Evolutionary conservation across 106 monocot species (phyloP).

Genomic region (Cymbidium sinense): DNA sequence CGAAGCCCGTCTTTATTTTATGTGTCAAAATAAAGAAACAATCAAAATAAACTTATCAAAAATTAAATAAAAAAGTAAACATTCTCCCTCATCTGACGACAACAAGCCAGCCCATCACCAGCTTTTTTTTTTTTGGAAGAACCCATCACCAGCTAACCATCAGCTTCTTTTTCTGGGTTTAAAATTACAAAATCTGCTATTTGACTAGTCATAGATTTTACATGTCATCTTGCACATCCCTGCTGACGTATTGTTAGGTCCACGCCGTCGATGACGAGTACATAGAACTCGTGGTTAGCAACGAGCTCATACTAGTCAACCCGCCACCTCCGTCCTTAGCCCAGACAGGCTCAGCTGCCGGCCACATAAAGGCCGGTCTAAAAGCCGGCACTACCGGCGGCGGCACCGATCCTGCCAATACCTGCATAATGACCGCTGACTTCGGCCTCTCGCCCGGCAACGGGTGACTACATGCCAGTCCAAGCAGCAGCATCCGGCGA

Average conservation of each 20-base stretch:
- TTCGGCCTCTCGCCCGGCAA: conserved; percentile 43
- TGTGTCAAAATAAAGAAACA: too few species aligned
- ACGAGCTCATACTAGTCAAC: conserved; percentile 4
- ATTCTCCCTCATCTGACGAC: too few species aligned
- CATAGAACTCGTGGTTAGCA: conserved; percentile 16
- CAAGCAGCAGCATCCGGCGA: conserved; percentile 42
- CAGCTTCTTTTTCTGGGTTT: too few species aligned
- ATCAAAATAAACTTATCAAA: too few species aligned
- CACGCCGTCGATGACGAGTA: conserved; percentile 16
- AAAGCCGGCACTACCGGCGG: conserved; percentile 39
- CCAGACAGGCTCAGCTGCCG: conserved; percentile 10
- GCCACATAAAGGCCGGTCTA: conserved; percentile 56
- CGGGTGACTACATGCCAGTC: conserved; percentile 61
- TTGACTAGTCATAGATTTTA: not conserved
- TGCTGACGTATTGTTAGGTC: not conserved
- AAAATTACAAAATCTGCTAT: too few species aligned
- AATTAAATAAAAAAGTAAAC: too few species aligned
- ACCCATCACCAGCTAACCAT: too few species aligned
- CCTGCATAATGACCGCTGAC: conserved; percentile 33
- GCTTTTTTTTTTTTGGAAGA: too few species aligned
- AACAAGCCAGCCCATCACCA: too few species aligned
- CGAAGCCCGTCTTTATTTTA: too few species aligned
- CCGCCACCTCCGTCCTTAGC: not conserved
- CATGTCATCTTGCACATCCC: not conserved
- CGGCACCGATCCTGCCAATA: conserved; percentile 20